phyloP scores from a whole-genome alignment of 371 early-diverging fungal genomes.

The Batrachochytrium dendrobatidis region DNA sequence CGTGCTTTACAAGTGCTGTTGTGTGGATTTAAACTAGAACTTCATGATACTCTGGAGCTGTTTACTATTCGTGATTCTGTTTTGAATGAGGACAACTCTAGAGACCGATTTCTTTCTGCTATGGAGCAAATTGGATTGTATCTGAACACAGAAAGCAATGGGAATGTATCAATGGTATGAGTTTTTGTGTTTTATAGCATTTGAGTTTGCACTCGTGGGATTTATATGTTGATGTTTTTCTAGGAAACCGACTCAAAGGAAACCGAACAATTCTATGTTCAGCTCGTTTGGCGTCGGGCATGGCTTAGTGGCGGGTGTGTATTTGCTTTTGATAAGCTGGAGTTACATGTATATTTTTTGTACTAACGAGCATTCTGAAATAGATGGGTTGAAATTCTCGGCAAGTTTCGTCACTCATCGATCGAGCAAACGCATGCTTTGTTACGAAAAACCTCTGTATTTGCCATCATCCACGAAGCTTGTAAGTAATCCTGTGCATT shows the following conservation, averaged over 20 bases:
- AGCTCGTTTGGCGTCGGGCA: slow-evolving; percentile 3
- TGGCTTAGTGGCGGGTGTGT: slow-evolving; percentile 4
- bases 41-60: background rate
- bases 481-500: too few relatives aligned
- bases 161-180: background rate
- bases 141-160: too few relatives aligned
- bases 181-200: background rate
- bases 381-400: background rate
- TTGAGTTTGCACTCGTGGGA: too few relatives aligned
- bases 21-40: background rate
- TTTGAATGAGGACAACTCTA: background rate
- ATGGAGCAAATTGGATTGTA: too few relatives aligned
- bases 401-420: background rate
- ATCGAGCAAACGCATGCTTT: background rate
- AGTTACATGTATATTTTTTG: background rate
- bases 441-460: too few relatives aligned
- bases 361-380: background rate
- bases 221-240: too few relatives aligned
- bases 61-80: background rate
- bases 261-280: background rate
- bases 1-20: background rate
- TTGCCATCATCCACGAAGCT: too few relatives aligned
- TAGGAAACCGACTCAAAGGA: too few relatives aligned
- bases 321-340: background rate
- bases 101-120: too few relatives aligned